Evolutionary conservation across 2,329 filamentous ascomycete species (phyloP), one percentile per base, ranked within the genome.

Genomic region (Cercospora sp.): DNA sequence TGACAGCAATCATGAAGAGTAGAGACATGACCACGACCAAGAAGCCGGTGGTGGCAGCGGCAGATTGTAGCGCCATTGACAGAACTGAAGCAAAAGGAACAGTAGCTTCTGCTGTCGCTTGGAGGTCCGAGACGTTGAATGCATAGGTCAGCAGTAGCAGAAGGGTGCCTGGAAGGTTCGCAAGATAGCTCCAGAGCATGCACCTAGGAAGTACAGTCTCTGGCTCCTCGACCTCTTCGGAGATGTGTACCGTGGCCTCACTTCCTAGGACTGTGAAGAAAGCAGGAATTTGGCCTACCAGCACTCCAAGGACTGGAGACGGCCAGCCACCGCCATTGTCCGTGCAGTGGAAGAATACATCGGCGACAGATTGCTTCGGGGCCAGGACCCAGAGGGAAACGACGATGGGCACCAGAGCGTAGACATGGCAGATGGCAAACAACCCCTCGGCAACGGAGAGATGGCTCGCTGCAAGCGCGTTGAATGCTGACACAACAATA

Each of bases 221-320:
- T 1, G 81, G 81, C 30, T 82, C 77, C 65, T 80, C 79, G 66
- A 82, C 77, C 66, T 83, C 81, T 69, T 83, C 81, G 2, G 81
- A 74, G 74, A 83, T 80, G 66, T 83, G 80, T 2, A 79, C 80
- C 21, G 80, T 78, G 9, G 80, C 79, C 67, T 83, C 81, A 49
- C 63, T 73, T 6, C 74, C 72, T 1, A 74, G 65, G 6, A 74
- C 69, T n/a, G 73, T 70, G 55, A 77, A 78, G 67, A 76, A 72
- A 7, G 66, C 70, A 5, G 69, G 26, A 66, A 71, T 57, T 76
- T 82, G 80, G 10, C 81, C 82, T 3, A 81, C 78, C 71, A 82
- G 78, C 1, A 80, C 71, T 5, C 78, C 72, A 24, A 81, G 61
- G 0, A 75, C 77, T 24, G 76, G 79, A 1, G 72, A 75, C 45